Evolutionary conservation across 768 basidiomycete species (phyloP).

Genomic region (Russula ochroleuca): DNA sequence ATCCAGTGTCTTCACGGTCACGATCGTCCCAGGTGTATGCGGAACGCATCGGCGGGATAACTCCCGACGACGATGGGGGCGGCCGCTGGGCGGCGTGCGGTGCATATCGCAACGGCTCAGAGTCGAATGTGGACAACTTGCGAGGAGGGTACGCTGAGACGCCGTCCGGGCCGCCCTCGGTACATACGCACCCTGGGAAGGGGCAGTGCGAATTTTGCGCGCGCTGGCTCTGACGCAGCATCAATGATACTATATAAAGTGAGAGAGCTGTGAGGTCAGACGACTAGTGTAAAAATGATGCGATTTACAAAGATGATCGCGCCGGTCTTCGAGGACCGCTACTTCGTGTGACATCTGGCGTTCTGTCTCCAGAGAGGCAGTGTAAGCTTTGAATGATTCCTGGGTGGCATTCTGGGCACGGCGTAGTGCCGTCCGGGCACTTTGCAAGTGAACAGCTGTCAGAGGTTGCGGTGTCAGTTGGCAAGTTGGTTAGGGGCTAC

Average conservation of each 20-base stretch:
- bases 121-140: conserved; percentile 19
- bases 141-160: conserved; percentile 21
- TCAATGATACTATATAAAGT: conserved; percentile 14
- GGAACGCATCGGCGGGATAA: conserved; percentile 18
- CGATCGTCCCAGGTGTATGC: conserved; percentile 27
- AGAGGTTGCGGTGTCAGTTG: background rate
- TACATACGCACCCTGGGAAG: conserved; percentile 15
- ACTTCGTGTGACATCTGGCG: conserved; percentile 23
- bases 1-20: conserved; percentile 21
- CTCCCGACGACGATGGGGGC: background rate
- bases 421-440: conserved; percentile 22
- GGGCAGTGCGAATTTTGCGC: conserved; percentile 20
- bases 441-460: conserved; percentile 21
- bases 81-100: conserved; percentile 14
- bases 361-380: conserved; percentile 24
- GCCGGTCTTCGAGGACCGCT: conserved; percentile 23
- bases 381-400: conserved; percentile 24
- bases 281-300: background rate
- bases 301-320: conserved; percentile 22
- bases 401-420: conserved; percentile 28
- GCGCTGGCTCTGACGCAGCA: conserved; percentile 26
- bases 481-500: too few relatives aligned
- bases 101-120: conserved; percentile 21
- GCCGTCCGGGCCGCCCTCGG: conserved; percentile 17
- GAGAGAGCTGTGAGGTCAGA: background rate